Percentiles rank a stretch among this genome's conserved stretches.
These are phyloP conservation scores for Russula sp. DNA, from an alignment of 768 basidiomycete species.

Conservation along the genomic window DNA sequence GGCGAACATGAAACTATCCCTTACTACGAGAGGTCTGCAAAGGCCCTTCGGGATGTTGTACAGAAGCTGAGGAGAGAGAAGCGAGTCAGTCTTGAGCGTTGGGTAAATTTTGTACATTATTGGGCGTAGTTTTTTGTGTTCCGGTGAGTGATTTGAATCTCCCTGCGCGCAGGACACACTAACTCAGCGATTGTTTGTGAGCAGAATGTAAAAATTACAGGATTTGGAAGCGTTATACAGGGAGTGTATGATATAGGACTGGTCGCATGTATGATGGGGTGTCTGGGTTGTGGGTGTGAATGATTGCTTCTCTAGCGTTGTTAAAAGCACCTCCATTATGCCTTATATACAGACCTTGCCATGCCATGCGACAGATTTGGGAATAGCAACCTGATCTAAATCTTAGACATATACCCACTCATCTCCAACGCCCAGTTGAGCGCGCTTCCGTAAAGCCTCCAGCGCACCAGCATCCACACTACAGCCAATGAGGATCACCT, in stretches of 20 bases:
- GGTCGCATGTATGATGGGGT: not conserved
- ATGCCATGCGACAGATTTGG: too few relatives aligned
- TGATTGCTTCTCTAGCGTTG: not conserved
- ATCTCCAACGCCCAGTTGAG: constrained; percentile 8
- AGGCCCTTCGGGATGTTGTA: not conserved
- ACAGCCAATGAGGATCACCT: constrained; percentile 10
- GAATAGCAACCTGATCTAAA: not conserved
- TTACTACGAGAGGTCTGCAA: not conserved
- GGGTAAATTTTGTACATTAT: not conserved
- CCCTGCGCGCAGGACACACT: not conserved
- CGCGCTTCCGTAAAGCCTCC: constrained; percentile 4
- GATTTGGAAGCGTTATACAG: not conserved
- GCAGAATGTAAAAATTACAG: not conserved
- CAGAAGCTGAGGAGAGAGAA: constrained; percentile 3
- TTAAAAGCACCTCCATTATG: not conserved
- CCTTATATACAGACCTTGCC: too few relatives aligned
- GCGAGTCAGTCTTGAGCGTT: not conserved
- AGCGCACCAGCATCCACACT: constrained; percentile 2
- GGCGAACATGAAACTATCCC: not conserved
- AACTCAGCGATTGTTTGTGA: not conserved
- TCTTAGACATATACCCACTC: constrained; percentile 15
- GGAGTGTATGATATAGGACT: not conserved
- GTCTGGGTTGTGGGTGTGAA: not conserved
- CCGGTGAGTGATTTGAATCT: not conserved
- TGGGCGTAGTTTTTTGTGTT: not conserved